Evolutionary conservation across 495 filamentous ascomycete genomes (phyloP).

Genomic region (Penicillium crystallinum): DNA sequence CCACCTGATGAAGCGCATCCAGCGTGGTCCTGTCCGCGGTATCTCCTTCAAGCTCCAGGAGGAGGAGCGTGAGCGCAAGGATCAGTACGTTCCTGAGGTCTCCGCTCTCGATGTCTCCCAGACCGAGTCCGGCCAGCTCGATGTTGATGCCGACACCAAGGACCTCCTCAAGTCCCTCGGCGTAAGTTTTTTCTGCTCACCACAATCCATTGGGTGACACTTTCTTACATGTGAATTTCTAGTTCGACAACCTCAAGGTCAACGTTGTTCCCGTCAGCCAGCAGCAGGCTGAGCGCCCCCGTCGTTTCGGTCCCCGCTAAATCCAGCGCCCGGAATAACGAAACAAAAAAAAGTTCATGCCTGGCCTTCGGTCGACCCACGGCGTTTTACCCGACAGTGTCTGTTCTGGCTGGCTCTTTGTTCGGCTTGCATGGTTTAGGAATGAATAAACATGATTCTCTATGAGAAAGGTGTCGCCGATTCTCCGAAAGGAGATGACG

Average conservation of each 20-base stretch:
- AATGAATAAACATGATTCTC: constrained; percentile 58
- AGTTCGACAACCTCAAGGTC: constrained; percentile 98
- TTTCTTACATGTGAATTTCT: constrained; percentile 11
- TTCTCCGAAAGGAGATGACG: constrained; percentile 66
- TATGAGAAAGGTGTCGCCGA: constrained; percentile 82
- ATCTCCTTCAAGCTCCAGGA: constrained; percentile 99
- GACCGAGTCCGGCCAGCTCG: constrained; percentile 85
- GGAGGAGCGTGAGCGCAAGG: constrained; percentile 99
- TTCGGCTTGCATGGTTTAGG: constrained; percentile 31
- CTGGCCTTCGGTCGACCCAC: constrained; percentile 32
- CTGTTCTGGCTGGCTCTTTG: constrained; percentile 19
- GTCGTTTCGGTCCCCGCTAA: constrained; percentile 55
- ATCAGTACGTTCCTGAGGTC: constrained; percentile 99
- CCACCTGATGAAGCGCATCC: constrained; percentile 90
- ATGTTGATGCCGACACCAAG: constrained; percentile 96
- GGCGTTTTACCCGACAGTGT: constrained; percentile 26
- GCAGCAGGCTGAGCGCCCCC: constrained; percentile 78
- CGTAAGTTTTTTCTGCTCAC: constrained; percentile 56
- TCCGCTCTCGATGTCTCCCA: constrained; percentile 96
- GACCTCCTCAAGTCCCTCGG: constrained; percentile 96
- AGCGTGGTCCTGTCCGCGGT: constrained; percentile 97
- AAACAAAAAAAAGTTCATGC: constrained; percentile 28
- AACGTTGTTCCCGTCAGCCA: constrained; percentile 85
- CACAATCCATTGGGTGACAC: background rate
- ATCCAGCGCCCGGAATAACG: constrained; percentile 18